Evolutionary conservation across 2,329 filamentous ascomycete species (phyloP), one percentile per base, ranked within the genome.

Genomic region (Fusarium sp.): DNA sequence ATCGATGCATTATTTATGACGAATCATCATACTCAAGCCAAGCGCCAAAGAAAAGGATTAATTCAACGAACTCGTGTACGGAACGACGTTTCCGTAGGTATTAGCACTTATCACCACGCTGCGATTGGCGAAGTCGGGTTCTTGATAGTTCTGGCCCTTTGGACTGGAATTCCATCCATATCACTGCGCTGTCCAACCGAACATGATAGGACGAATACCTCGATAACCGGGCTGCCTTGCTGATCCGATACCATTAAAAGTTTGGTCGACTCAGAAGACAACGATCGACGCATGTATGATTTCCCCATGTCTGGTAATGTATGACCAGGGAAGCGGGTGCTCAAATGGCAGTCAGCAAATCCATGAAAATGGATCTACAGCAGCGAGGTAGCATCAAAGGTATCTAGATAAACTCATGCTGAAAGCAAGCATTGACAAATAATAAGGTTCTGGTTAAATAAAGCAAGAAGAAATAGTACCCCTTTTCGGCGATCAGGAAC

Each of bases 111-210:
- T 15, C 9, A 4, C 13, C 23, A 38, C 21, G 37, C 33, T 29
- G 19, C 47, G 33, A 31, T 49, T 48, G 49, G 43, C 14, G 29
- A 27, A n/a, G 15, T 17, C 41, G 17, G 11, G 29, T 47, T 45
- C 37, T 13, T 46, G 35, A 33, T 19, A 37, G 61, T 56, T 68
- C 52, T 68, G 46, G 65, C 58, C 53, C 43, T 41, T 48, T 14
- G 2, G 38, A 53, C 46, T 56, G 43, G 44, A 53, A 65, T 67
- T 61, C 44, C 45, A 56, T 50, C 27, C 9, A 53, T 38, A 49
- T 38, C 35, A 43, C 39, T 39, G 35, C 27, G 49, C 50, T 50
- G 7, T 45, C 60, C n/a, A 21, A 49, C 41, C 46, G 38, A 35
- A 36, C 39, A 29, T 14, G 38, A 29, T 41, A 33, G 19, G n/a